Conservation (phyloP, 2,329 filamentous ascomycete species). For the Hypocrella siamensis region DNA sequence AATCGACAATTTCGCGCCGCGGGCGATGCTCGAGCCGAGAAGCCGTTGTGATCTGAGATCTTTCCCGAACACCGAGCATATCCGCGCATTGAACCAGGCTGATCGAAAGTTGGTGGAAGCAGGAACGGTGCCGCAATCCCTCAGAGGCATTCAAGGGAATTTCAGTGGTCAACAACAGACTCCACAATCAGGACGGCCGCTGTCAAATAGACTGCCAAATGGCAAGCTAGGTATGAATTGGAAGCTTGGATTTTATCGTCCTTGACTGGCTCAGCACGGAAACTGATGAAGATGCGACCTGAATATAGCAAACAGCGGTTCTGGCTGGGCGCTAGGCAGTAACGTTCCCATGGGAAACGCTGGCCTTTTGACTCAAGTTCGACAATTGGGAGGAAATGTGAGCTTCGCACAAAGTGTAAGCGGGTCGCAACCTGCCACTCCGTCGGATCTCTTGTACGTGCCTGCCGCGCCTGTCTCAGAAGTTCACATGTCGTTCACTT, state of each 20-base stretch:
- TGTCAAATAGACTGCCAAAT: conserved; percentile 45
- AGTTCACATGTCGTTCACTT: conserved; percentile 2
- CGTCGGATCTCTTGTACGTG: conserved; percentile 50
- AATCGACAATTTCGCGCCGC: too few species aligned
- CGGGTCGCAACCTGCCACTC: conserved; percentile 45
- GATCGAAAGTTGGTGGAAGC: conserved; percentile 7
- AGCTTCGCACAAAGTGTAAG: conserved; percentile 53
- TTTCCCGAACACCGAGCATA: too few species aligned
- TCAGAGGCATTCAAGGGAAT: conserved; percentile 45
- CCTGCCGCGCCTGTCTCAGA: conserved; percentile 2
- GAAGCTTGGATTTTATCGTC: background rate
- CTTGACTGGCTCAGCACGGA: background rate
- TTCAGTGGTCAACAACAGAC: conserved; percentile 45
- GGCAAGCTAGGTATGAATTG: conserved; percentile 44
- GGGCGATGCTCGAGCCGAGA: too few species aligned
- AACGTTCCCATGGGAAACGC: conserved; percentile 44
- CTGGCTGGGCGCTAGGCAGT: conserved; percentile 47
- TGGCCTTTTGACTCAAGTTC: conserved; percentile 34
- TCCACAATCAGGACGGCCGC: conserved; percentile 34
- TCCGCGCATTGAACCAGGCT: too few species aligned
- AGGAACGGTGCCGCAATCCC: conserved; percentile 45
- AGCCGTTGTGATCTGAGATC: too few species aligned
- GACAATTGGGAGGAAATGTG: conserved; percentile 41
- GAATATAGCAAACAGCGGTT: conserved; percentile 29
- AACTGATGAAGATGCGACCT: conserved; percentile 1